These are phyloP conservation scores for Lyophyllum atratum DNA, from an alignment of 768 basidiomycete species.

Conservation along the genomic window DNA sequence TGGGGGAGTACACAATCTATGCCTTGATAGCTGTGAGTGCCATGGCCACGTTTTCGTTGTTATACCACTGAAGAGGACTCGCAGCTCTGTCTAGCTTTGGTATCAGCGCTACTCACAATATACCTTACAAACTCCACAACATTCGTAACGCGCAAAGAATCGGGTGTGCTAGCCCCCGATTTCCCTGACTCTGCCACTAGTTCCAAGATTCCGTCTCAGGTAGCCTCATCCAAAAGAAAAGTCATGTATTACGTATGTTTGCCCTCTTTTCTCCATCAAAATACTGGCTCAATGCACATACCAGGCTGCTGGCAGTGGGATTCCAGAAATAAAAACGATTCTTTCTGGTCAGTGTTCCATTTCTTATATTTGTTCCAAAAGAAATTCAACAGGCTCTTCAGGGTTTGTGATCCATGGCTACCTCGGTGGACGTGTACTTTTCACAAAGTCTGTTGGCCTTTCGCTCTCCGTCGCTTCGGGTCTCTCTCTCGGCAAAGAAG, in stretches of 20 bases:
- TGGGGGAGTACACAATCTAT: conserved; percentile 70
- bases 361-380: neutral
- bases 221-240: conserved; percentile 50
- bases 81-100: conserved; percentile 72
- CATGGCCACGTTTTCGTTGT: neutral
- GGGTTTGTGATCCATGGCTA: conserved; percentile 98
- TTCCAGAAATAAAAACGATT: conserved; percentile 96
- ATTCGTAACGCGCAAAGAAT: conserved; percentile 89
- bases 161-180: conserved; percentile 58
- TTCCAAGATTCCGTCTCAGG: conserved; percentile 21
- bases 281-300: conserved; percentile 4
- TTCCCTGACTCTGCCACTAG: conserved; percentile 37
- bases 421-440: conserved; percentile 85
- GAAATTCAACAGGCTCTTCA: conserved; percentile 20
- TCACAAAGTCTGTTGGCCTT: conserved; percentile 88
- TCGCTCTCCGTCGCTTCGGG: conserved; percentile 93
- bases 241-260: conserved; percentile 80
- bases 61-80: neutral
- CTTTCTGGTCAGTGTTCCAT: conserved; percentile 59
- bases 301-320: conserved; percentile 92
- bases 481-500: conserved; percentile 75
- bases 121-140: conserved; percentile 86
- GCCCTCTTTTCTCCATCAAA: neutral
- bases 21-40: conserved; percentile 73
- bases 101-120: conserved; percentile 81